Conservation (phyloP, 2,329 filamentous ascomycete genomes). For the Alternaria brassicae region DNA sequence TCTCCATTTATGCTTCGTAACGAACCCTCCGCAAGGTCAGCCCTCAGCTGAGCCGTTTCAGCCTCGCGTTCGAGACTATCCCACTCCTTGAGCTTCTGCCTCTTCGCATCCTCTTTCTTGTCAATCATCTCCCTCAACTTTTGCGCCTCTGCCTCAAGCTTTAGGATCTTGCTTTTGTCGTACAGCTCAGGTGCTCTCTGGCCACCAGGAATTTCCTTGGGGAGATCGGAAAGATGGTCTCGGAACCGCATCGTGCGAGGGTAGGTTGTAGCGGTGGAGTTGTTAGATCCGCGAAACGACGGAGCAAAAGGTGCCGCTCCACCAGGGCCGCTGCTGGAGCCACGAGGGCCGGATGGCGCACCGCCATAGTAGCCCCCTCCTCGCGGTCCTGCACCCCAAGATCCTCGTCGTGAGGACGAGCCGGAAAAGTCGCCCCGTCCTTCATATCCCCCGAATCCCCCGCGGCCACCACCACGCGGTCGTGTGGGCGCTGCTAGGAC, state of each 20-base stretch:
- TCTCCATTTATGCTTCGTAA: slow-evolving; percentile 53
- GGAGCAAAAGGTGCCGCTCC: slow-evolving; percentile 43
- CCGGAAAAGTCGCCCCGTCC: slow-evolving; percentile 46
- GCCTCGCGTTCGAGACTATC: slow-evolving; percentile 54
- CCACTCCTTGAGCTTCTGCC: slow-evolving; percentile 56
- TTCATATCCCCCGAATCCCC: slow-evolving; percentile 49
- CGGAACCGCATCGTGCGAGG: slow-evolving; percentile 57
- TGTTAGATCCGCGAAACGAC: slow-evolving; percentile 53
- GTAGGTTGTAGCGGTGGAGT: slow-evolving; percentile 55
- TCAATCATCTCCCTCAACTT: slow-evolving; percentile 56
- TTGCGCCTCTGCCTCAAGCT: slow-evolving; percentile 57
- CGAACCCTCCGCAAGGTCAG: slow-evolving; percentile 57
- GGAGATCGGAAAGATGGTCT: slow-evolving; percentile 53
- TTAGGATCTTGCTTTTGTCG: slow-evolving; percentile 53
- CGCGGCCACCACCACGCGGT: slow-evolving; percentile 51
- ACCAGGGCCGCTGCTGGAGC: slow-evolving; percentile 32
- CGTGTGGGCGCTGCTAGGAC: slow-evolving; percentile 51
- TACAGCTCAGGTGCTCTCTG: slow-evolving; percentile 52
- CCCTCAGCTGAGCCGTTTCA: slow-evolving; percentile 54
- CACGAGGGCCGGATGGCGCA: slow-evolving; percentile 47
- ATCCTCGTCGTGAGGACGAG: slow-evolving; percentile 45
- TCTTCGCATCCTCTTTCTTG: slow-evolving; percentile 55
- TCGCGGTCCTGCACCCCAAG: slow-evolving; percentile 43
- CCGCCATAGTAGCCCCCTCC: slow-evolving; percentile 40
- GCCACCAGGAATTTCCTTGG: slow-evolving; percentile 55